Evolutionary conservation across 805 yeast species (phyloP).

Genomic region (Myxozyma sirexii): DNA sequence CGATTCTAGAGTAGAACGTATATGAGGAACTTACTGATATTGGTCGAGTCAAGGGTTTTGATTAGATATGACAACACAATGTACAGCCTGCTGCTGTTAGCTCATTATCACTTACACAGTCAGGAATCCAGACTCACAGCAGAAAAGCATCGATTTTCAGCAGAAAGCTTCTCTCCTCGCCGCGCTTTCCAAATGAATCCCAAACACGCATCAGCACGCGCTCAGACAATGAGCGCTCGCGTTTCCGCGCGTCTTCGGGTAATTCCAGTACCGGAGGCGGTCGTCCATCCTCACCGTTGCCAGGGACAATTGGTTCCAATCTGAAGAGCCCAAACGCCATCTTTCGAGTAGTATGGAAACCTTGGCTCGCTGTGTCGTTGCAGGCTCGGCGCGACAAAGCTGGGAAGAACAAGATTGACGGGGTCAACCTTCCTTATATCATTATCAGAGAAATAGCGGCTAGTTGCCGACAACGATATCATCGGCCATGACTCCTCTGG

Average conservation of each 20-base stretch:
- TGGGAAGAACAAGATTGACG: too few species aligned
- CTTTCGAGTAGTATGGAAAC: too few species aligned
- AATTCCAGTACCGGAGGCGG: conserved; percentile 9
- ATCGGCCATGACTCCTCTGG: too few species aligned
- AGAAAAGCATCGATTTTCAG: conserved; percentile 21
- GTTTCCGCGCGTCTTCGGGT: conserved; percentile 2
- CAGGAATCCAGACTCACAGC: too few species aligned
- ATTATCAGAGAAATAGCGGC: too few species aligned
- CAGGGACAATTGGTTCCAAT: conserved; percentile 1
- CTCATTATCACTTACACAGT: too few species aligned
- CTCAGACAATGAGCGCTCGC: neutral
- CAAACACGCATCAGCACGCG: conserved; percentile 9
- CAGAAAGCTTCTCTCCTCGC: conserved; percentile 23
- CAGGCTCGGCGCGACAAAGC: too few species aligned
- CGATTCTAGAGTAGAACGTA: too few species aligned
- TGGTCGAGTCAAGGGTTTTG: conserved; percentile 62
- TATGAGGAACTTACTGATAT: conserved; percentile 39
- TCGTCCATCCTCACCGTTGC: conserved; percentile 2
- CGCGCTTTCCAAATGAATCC: conserved; percentile 23
- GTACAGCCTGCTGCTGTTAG: conserved; percentile 10
- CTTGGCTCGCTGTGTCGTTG: too few species aligned
- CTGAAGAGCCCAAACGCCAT: conserved; percentile 1
- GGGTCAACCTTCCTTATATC: too few species aligned
- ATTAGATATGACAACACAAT: conserved; percentile 46
- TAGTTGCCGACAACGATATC: too few species aligned